Conservation (phyloP, 2,329 filamentous ascomycete species). For the Arthrinium phaeospermum region DNA sequence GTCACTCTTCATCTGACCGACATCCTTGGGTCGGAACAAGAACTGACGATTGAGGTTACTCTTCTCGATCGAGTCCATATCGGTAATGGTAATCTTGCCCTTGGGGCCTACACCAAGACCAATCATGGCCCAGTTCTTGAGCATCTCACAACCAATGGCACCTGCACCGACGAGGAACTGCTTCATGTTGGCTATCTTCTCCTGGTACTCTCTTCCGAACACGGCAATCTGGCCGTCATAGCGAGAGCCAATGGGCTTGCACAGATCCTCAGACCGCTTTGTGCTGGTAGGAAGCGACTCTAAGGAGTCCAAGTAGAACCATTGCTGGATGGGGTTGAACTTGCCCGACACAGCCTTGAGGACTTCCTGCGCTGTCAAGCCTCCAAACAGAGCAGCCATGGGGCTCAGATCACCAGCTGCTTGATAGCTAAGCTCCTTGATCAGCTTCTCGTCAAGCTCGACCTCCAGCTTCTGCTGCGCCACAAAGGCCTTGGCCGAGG, state of each 20-base stretch:
- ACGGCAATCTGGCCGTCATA: slow-evolving; percentile 98
- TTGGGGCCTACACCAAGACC: slow-evolving; percentile 87
- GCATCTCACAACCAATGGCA: slow-evolving; percentile 97
- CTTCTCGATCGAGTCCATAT: slow-evolving; percentile 99
- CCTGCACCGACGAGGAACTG: slow-evolving; percentile 96
- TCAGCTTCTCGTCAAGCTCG: slow-evolving; percentile 89
- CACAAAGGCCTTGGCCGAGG: slow-evolving; percentile 76
- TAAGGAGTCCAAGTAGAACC: slow-evolving; percentile 97
- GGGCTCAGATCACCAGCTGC: slow-evolving; percentile 88
- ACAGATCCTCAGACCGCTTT: slow-evolving; percentile 81
- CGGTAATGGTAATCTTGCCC: slow-evolving; percentile 89
- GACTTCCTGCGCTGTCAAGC: slow-evolving; percentile 90
- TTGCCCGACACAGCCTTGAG: slow-evolving; percentile 97
- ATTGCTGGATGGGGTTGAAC: slow-evolving; percentile 94
- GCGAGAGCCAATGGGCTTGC: slow-evolving; percentile 81
- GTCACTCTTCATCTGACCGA: slow-evolving; percentile 96
- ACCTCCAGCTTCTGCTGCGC: slow-evolving; percentile 77
- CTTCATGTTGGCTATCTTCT: slow-evolving; percentile 88
- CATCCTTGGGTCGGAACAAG: slow-evolving; percentile 90
- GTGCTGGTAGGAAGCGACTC: slow-evolving; percentile 84
- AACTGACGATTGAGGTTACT: slow-evolving; percentile 98
- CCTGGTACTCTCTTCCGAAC: slow-evolving; percentile 90
- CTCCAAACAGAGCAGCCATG: slow-evolving; percentile 94
- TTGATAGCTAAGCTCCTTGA: slow-evolving; percentile 94
- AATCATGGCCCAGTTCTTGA: slow-evolving; percentile 99